phyloP scores from a whole-genome alignment of 495 filamentous ascomycete species.

The Lophiostoma macrostomum region DNA sequence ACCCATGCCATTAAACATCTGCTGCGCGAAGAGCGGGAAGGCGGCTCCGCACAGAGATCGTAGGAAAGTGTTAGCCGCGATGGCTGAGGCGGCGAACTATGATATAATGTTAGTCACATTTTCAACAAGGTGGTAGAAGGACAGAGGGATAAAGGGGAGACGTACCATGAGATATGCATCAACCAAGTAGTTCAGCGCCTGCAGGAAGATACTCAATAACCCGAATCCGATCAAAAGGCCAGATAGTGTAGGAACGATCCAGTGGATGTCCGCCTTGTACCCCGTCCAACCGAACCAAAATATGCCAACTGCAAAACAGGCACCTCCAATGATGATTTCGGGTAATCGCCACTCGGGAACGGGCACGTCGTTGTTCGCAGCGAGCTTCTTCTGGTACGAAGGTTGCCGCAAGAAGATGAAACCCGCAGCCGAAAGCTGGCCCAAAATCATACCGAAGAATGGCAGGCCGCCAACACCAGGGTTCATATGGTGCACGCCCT shows the following conservation, averaged over 20 bases:
- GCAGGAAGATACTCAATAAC: conserved; percentile 78
- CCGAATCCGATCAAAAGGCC: conserved; percentile 62
- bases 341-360: conserved; percentile 86
- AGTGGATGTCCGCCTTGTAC: conserved; percentile 62
- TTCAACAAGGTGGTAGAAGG: not conserved
- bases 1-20: conserved; percentile 76
- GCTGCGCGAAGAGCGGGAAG: conserved; percentile 77
- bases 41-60: conserved; percentile 71
- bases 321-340: conserved; percentile 71
- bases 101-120: not conserved
- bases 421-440: conserved; percentile 64
- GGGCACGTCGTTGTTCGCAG: conserved; percentile 68
- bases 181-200: conserved; percentile 81
- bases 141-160: conserved; percentile 14
- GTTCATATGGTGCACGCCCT: conserved; percentile 64
- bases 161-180: conserved; percentile 82
- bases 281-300: conserved; percentile 90
- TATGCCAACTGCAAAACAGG: conserved; percentile 68
- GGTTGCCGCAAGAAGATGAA: conserved; percentile 66
- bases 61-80: conserved; percentile 86
- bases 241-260: conserved; percentile 76
- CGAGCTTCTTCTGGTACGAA: conserved; percentile 52
- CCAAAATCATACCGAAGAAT: conserved; percentile 77
- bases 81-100: conserved; percentile 68
- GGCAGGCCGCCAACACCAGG: conserved; percentile 69